A percentile compares a stretch with the other conserved stretches of the same genome.
phyloP scores from a whole-genome alignment of 83 land plant genomes.

The Picea abies region DNA sequence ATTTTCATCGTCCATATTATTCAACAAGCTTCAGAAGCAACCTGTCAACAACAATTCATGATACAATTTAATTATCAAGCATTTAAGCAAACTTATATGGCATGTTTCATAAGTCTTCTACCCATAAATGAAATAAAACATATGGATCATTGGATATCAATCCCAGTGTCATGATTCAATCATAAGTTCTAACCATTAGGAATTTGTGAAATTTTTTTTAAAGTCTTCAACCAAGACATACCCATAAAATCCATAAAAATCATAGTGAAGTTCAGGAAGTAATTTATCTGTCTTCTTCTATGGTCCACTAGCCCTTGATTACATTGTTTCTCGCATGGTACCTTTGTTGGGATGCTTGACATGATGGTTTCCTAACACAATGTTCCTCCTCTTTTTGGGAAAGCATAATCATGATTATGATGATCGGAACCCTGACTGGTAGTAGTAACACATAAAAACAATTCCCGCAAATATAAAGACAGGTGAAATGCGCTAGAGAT shows the following conservation, averaged over 20 bases:
- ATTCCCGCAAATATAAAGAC: background rate
- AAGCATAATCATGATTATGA: too few relatives aligned
- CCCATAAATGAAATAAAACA: background rate
- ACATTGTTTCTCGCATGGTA: constrained; percentile 3
- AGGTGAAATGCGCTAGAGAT: background rate
- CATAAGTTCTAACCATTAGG: background rate
- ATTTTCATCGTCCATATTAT: constrained; percentile 59
- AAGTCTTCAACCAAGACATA: background rate
- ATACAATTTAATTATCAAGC: background rate
- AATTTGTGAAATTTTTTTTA: background rate
- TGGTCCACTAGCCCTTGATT: constrained; percentile 82
- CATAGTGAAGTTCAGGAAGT: background rate
- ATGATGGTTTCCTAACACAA: background rate
- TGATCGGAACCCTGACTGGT: background rate
- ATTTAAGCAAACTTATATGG: background rate
- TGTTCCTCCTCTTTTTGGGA: background rate
- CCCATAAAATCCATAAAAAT: background rate
- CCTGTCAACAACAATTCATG: constrained; percentile 16
- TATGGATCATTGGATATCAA: background rate
- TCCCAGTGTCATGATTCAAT: background rate
- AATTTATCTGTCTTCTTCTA: constrained; percentile 72
- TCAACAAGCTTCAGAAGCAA: constrained; percentile 51
- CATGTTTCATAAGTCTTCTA: background rate
- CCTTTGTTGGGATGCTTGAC: background rate
- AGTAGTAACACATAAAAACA: background rate